A percentile compares a stretch with the other conserved stretches of the same genome.
Conservation (phyloP, 176 grass and related monocot genomes). For the Lolium multiflorum region DNA sequence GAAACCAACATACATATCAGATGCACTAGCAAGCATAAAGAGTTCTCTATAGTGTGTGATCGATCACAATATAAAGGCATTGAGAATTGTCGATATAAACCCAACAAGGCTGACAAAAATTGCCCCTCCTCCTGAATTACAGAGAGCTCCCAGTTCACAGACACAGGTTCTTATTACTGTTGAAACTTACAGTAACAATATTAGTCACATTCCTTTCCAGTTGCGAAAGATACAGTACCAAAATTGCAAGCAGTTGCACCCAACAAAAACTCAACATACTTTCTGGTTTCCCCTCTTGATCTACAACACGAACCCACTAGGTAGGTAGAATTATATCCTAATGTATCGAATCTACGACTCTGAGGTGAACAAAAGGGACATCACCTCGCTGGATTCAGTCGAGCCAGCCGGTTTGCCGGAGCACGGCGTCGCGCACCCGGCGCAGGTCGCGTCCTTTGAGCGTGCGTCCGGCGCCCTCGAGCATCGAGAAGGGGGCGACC, state of each 20-base stretch:
- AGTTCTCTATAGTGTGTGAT: neutral
- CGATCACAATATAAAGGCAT: too few species aligned
- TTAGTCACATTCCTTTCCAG: constrained; percentile 8
- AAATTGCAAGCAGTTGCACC: constrained; percentile 58
- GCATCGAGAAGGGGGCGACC: constrained; percentile 66
- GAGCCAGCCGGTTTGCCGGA: constrained; percentile 59
- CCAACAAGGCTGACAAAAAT: constrained; percentile 17
- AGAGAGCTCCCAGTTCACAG: constrained; percentile 30
- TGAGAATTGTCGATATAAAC: too few species aligned
- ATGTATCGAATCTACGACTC: constrained; percentile 38
- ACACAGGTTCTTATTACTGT: constrained; percentile 47
- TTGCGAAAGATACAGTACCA: constrained; percentile 40
- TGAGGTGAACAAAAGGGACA: constrained; percentile 47
- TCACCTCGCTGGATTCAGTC: constrained; percentile 55
- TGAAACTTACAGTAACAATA: constrained; percentile 37
- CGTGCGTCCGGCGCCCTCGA: constrained; percentile 87
- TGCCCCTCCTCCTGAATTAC: constrained; percentile 42
- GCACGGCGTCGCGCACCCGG: constrained; percentile 62
- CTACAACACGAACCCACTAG: constrained; percentile 42
- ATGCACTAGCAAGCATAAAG: constrained; percentile 24
- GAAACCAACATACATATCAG: constrained; percentile 18
- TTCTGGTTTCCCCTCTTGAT: constrained; percentile 28
- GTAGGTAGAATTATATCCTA: constrained; percentile 41
- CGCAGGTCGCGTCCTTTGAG: constrained; percentile 89
- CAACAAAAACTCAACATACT: constrained; percentile 23